A percentile compares a stretch with the other conserved stretches of the same genome.
Evolutionary conservation across 108 stramenopile species (phyloP).

Genomic region (Schizochytrium sp.): DNA sequence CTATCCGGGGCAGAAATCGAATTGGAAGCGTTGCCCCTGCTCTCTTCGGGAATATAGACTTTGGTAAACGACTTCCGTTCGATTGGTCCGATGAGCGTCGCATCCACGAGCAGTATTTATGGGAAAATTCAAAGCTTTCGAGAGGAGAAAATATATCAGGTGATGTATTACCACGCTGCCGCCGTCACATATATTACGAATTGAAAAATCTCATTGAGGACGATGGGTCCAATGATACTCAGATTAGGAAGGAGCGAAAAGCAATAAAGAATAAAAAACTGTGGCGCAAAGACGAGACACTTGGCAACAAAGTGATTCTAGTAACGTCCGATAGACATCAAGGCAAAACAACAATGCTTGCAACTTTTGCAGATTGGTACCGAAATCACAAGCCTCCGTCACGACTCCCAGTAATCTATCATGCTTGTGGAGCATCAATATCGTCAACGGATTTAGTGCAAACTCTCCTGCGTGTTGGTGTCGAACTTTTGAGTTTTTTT

Average conservation of each 20-base stretch:
- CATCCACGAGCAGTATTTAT: slow-evolving; percentile 8
- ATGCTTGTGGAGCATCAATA: slow-evolving; percentile 5
- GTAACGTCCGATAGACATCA: neutral
- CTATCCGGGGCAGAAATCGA: neutral
- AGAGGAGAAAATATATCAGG: neutral
- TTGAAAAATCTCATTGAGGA: neutral
- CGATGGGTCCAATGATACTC: neutral
- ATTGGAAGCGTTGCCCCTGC: neutral
- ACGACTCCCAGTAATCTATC: slow-evolving; percentile 20
- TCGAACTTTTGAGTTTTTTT: slow-evolving; percentile 28
- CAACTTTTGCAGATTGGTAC: slow-evolving; percentile 40
- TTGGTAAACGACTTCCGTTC: slow-evolving; percentile 34
- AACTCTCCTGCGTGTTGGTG: neutral
- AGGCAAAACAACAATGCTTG: slow-evolving; percentile 44
- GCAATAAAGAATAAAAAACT: neutral
- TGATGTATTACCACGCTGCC: neutral
- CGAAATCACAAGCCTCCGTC: neutral
- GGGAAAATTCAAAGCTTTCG: neutral
- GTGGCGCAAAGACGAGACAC: neutral
- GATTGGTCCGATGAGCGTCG: neutral
- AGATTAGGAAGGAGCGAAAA: neutral
- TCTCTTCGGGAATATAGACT: neutral
- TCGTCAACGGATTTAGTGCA: neutral
- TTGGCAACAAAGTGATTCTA: slow-evolving; percentile 1
- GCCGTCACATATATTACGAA: neutral